Evolutionary conservation across 1,284 basidiomycete species (phyloP).

Genomic region (Cystobasidium pallidum): DNA sequence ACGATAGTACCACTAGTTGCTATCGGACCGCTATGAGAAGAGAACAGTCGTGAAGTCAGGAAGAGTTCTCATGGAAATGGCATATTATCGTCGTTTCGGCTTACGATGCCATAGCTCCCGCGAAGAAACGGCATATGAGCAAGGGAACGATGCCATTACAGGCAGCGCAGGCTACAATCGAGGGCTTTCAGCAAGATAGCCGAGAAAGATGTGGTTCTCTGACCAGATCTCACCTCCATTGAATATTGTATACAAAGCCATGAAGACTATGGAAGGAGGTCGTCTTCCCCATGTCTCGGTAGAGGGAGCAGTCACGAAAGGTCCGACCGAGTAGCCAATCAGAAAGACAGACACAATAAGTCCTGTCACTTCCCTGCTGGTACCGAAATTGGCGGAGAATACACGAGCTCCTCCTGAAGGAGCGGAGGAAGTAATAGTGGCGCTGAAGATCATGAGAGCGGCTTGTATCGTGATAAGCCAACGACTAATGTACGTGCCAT

Average conservation of each 20-base stretch:
- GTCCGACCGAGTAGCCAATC: slow-evolving; percentile 56
- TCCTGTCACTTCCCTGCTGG: background rate
- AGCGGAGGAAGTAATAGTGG: slow-evolving; percentile 38
- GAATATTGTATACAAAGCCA: slow-evolving; percentile 54
- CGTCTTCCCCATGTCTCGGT: slow-evolving; percentile 54
- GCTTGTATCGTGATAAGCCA: slow-evolving; percentile 33
- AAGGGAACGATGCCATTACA: slow-evolving; percentile 53
- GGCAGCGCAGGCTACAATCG: slow-evolving; percentile 43
- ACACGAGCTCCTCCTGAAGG: slow-evolving; percentile 22
- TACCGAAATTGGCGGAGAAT: slow-evolving; percentile 11
- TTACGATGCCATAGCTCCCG: slow-evolving; percentile 55
- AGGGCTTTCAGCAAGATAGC: no score
- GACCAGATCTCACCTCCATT: slow-evolving; percentile 48
- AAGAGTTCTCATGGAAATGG: slow-evolving; percentile 34
- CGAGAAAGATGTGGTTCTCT: background rate
- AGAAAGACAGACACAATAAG: slow-evolving; percentile 55
- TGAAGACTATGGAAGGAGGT: slow-evolving; percentile 52
- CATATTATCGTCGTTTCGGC: slow-evolving; percentile 7
- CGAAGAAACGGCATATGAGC: slow-evolving; percentile 55
- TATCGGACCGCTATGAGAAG: slow-evolving; percentile 40
- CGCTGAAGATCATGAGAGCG: slow-evolving; percentile 39
- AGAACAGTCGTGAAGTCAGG: background rate
- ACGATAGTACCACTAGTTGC: slow-evolving; percentile 55
- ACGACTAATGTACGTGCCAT: no score
- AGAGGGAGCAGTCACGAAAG: slow-evolving; percentile 55